Percentiles rank a stretch among this genome's conserved stretches.
Conservation (phyloP, 2,329 filamentous ascomycete species). For the Colletotrichum aenigma region DNA sequence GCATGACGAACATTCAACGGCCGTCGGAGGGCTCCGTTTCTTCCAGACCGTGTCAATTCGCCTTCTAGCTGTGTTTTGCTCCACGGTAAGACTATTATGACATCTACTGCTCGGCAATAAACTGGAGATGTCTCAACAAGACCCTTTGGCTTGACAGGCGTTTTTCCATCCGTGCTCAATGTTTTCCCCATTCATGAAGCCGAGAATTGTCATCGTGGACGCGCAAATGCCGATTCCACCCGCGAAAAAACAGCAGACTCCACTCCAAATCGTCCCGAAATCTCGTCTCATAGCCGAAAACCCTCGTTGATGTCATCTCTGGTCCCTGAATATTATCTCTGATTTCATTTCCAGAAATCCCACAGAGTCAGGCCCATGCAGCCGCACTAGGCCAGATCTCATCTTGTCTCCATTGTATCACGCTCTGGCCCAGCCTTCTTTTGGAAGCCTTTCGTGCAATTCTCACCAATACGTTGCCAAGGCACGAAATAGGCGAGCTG, state of each 20-base stretch:
- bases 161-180: background rate
- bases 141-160: background rate
- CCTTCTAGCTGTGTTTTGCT: background rate
- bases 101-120: background rate
- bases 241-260: slow-evolving; percentile 6
- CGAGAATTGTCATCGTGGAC: background rate
- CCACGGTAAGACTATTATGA: background rate
- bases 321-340: background rate
- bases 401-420: background rate
- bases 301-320: slow-evolving; percentile 20
- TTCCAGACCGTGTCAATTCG: background rate
- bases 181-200: background rate
- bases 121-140: background rate
- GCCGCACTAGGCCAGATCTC: background rate
- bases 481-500: background rate
- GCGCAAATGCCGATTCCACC: slow-evolving; percentile 13
- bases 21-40: background rate
- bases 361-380: background rate
- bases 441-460: background rate
- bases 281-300: slow-evolving; percentile 19
- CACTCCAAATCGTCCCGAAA: slow-evolving; percentile 12
- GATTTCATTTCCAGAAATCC: background rate
- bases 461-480: background rate
- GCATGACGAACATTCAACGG: background rate
- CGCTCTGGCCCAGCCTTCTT: background rate